A percentile compares a stretch with the other conserved stretches of the same genome.
These are phyloP conservation scores for Aspergillus nanangensis DNA, from an alignment of 495 filamentous ascomycete species.

Conservation along the genomic window DNA sequence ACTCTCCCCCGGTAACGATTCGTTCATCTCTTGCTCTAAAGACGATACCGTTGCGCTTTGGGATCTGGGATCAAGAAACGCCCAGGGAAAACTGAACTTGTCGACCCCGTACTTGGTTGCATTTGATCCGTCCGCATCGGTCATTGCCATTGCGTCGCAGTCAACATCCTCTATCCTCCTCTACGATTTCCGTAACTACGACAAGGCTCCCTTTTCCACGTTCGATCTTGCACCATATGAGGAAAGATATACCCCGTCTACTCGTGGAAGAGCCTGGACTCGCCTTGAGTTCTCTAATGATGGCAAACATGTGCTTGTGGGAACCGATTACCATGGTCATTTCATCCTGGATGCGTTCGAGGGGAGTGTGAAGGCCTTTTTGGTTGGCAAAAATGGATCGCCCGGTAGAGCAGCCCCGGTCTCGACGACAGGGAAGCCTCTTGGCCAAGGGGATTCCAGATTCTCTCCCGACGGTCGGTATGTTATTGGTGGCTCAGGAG, in stretches of 20 bases:
- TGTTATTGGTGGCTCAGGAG: slow-evolving; percentile 70
- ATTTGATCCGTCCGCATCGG: slow-evolving; percentile 82
- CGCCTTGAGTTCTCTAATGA: slow-evolving; percentile 92
- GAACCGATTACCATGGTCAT: slow-evolving; percentile 76
- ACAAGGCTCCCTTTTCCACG: slow-evolving; percentile 80
- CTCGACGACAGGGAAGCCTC: slow-evolving; percentile 40
- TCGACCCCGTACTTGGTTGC: slow-evolving; percentile 74
- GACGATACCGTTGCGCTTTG: slow-evolving; percentile 88
- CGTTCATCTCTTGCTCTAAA: slow-evolving; percentile 83
- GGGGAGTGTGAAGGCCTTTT: slow-evolving; percentile 65
- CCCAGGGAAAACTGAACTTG: slow-evolving; percentile 71
- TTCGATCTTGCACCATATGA: slow-evolving; percentile 69
- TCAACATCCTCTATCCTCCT: slow-evolving; percentile 71
- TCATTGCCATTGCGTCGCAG: slow-evolving; percentile 88
- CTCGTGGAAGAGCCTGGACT: slow-evolving; percentile 62
- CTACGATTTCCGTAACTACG: slow-evolving; percentile 90
- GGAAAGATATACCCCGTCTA: slow-evolving; percentile 50
- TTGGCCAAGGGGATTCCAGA: slow-evolving; percentile 75
- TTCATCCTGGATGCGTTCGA: slow-evolving; percentile 88
- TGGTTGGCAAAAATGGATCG: slow-evolving; percentile 40
- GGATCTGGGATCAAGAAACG: slow-evolving; percentile 70
- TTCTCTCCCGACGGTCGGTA: slow-evolving; percentile 85
- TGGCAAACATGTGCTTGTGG: slow-evolving; percentile 77
- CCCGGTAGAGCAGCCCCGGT: slow-evolving; percentile 43
- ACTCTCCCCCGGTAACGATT: slow-evolving; percentile 61